These are phyloP conservation scores for Pluteus cervinus DNA, from an alignment of 768 basidiomycete genomes.

Conservation along the genomic window DNA sequence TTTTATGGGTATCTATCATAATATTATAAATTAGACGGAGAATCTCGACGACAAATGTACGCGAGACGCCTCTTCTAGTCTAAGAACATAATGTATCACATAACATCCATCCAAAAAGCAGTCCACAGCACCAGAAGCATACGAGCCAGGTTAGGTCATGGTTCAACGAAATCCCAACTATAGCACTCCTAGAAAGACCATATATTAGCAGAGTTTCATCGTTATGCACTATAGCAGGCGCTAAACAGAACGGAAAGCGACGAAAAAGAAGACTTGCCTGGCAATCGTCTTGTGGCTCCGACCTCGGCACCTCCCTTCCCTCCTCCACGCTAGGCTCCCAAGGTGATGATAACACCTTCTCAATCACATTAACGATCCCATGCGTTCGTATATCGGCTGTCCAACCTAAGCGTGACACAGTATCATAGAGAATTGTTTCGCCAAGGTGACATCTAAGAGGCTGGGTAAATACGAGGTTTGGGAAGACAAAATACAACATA, in stretches of 20 bases:
- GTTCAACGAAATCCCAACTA: conserved; percentile 67
- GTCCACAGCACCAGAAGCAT: too few species aligned
- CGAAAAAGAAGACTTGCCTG: conserved; percentile 41
- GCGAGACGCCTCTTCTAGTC: too few species aligned
- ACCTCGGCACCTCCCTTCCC: conserved; percentile 59
- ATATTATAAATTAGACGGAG: too few species aligned
- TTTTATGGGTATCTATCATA: too few species aligned
- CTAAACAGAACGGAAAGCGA: neutral
- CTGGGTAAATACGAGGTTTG: neutral
- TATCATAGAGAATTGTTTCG: conserved; percentile 84
- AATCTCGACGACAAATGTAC: too few species aligned
- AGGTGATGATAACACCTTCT: conserved; percentile 59
- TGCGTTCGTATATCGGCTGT: conserved; percentile 77
- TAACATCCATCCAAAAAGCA: too few species aligned
- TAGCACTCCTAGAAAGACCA: conserved; percentile 51
- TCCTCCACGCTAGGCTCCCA: conserved; percentile 63
- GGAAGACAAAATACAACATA: conserved; percentile 20
- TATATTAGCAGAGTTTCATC: conserved; percentile 1
- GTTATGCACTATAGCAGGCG: too few species aligned
- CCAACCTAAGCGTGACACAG: conserved; percentile 84
- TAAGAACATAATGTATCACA: too few species aligned
- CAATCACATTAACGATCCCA: conserved; percentile 73
- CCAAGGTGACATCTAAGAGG: conserved; percentile 75
- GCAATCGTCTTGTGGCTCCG: conserved; percentile 55
- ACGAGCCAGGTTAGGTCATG: too few species aligned